Conservation (phyloP, 305 asterid species). For the Lippia alba region DNA sequence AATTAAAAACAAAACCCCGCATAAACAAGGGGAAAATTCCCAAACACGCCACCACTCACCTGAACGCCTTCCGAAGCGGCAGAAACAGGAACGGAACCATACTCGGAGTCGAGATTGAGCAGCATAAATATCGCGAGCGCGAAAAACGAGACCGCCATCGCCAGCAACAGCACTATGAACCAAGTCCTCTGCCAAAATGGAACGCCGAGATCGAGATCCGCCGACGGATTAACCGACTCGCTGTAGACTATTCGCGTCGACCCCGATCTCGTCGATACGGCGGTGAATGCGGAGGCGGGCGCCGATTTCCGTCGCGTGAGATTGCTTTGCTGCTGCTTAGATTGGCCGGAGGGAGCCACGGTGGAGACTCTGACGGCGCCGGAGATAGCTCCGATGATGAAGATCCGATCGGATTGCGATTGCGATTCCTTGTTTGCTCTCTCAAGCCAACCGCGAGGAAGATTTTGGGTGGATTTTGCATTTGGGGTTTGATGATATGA, state of each 20-base stretch:
- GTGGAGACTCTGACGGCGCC: slow-evolving; percentile 45
- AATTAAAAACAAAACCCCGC: not conserved
- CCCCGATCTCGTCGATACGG: slow-evolving; percentile 47
- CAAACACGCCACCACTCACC: slow-evolving; percentile 42
- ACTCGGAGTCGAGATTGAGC: slow-evolving; percentile 67
- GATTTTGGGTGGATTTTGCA: slow-evolving; percentile 11
- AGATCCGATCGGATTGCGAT: slow-evolving; percentile 27
- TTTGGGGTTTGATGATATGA: slow-evolving; percentile 3
- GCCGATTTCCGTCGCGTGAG: slow-evolving; percentile 71
- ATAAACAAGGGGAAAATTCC: too few relatives aligned
- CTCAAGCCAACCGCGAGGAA: not conserved
- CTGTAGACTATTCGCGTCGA: slow-evolving; percentile 57
- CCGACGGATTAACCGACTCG: slow-evolving; percentile 41
- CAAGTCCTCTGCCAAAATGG: slow-evolving; percentile 74
- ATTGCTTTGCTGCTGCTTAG: slow-evolving; percentile 49
- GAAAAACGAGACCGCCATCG: slow-evolving; percentile 74
- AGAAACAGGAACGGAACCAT: slow-evolving; percentile 54
- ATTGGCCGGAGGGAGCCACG: slow-evolving; percentile 86
- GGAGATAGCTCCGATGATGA: slow-evolving; percentile 53
- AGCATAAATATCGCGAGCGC: slow-evolving; percentile 64
- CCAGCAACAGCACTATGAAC: slow-evolving; percentile 56
- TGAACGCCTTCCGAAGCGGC: slow-evolving; percentile 87
- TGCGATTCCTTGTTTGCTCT: slow-evolving; percentile 23
- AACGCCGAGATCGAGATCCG: slow-evolving; percentile 51
- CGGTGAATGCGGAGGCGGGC: slow-evolving; percentile 49